Evolutionary conservation across 306 rosid genomes (phyloP), one percentile per base, ranked within the genome.

Genomic region (Lagenaria siceraria): DNA sequence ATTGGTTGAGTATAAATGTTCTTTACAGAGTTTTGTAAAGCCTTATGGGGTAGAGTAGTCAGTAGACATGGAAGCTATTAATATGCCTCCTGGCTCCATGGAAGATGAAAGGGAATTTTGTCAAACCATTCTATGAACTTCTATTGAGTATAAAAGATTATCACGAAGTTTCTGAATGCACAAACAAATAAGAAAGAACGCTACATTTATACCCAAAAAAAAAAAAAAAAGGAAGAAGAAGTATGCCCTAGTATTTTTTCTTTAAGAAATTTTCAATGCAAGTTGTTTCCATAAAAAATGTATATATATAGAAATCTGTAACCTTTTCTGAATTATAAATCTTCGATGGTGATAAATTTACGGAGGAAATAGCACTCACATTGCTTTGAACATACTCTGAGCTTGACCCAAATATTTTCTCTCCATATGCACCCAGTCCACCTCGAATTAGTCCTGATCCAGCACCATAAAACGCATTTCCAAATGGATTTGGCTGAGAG

Each of bases 371-470:
- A 55, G 74, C 6, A 85, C 88, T 90, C 90, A 92, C 99, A 79
- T 95, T 95, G 97, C 99, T 92, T 86, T 95, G 99, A 77, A 95
- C 97, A 83, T 95, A 95, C 82, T 95, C 99, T 43, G 97, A 92
- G 82, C 99, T 86, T 0, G 99, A 95, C 72, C 99, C 99, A 40
- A 95, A 84, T 40, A 92, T 92, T 62, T 85, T 95, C 79, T 92
- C 99, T 21, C 99, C 99, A 81, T 95, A 95, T 22, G 99, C 97
- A 84, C 97, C 97, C 84, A 90, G 81, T 62, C 98, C 97, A 79
- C 97, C 97, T 68, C 93, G 88, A 78, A 95, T 95, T 59, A 95
- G 93, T 55, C 99, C 99, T 1, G 99, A 89, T 86, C 99, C 92
- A 29, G 99, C 88, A 59, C 92, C 97, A 81, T 92, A 89, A 81